Evolutionary conservation across 2,329 filamentous ascomycete species (phyloP).

Genomic region (Aspergillus sojae): DNA sequence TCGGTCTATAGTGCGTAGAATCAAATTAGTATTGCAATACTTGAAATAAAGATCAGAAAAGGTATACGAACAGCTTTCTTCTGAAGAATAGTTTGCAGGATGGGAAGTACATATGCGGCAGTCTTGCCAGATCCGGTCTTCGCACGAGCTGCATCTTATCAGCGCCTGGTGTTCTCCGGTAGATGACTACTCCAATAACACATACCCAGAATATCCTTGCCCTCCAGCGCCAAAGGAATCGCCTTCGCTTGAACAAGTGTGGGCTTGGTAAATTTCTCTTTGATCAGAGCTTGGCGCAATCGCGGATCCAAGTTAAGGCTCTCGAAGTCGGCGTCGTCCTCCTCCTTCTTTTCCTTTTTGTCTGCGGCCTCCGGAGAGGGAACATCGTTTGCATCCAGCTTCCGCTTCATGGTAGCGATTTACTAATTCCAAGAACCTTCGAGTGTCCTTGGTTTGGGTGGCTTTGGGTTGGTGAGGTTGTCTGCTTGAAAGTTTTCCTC

Average conservation of each 20-base stretch:
- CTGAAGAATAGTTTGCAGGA: conserved; percentile 82
- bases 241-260: conserved; percentile 87
- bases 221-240: conserved; percentile 84
- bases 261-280: conserved; percentile 80
- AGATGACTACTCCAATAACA: not conserved
- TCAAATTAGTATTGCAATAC: not conserved
- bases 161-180: not conserved
- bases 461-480: conserved; percentile 11
- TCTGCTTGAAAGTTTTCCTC: conserved; percentile 33
- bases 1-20: conserved; percentile 29
- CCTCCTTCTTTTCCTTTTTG: conserved; percentile 26
- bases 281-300: conserved; percentile 80
- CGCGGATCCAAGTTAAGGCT: conserved; percentile 80
- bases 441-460: conserved; percentile 7
- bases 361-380: conserved; percentile 40
- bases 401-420: conserved; percentile 50
- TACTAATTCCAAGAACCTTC: not conserved
- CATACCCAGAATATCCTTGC: conserved; percentile 76
- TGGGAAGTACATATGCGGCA: conserved; percentile 87
- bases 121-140: conserved; percentile 98
- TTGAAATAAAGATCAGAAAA: not conserved
- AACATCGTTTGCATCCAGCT: conserved; percentile 52
- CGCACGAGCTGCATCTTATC: conserved; percentile 65
- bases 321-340: conserved; percentile 64
- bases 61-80: conserved; percentile 63